Evolutionary conservation across 1,139 yeast species (phyloP), one percentile per base, ranked within the genome.

Genomic region (Entelexis sorbosivorans): DNA sequence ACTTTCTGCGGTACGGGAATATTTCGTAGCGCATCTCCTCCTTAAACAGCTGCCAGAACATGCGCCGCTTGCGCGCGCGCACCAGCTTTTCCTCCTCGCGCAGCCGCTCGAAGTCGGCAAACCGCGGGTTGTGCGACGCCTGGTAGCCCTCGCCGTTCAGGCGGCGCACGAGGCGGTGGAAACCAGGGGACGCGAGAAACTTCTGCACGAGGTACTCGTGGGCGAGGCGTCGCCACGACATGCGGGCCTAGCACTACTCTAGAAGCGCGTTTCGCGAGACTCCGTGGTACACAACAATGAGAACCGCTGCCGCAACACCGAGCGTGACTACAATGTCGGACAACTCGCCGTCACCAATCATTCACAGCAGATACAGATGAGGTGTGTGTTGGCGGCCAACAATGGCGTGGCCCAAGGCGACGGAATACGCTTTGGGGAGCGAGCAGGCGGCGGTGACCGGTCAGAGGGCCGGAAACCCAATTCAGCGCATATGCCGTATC

Each of bases 291-390:
- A 82, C 71, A 48, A 85, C 69, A 48, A 88, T 83, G 59, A 88
- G 73, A 3, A 79, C 73, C 65, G 87, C 76, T 52, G 94, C 80
- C 13, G 78, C 68, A 53, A 86, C 66, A 7, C 96, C 96, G 61
- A 84, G 81, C n/a, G 79, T 68, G 50, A 85, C 74, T 50, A 87
- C 93, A 50, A 86, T 72, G 47, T 77, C 71, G 65, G 87, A 80
- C 65, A 88, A 76, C 67, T 87, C 91, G 54, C 73, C 72, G 72
- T 87, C 96, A 22, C 84, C 73, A 62, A 88, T 88, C 96, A 87
- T 88, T 20, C 16, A 17, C 28, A 38, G 32, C 24, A 38, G 28
- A 22, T 96, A 87, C 87, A 8, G 7, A 11, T 11, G 8, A 16
- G 17, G 28, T n/a, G 38, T 17, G 24, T 22, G 24, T 22, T 4